Evolutionary conservation across 1,139 yeast species (phyloP), one percentile per base, ranked within the genome.

Genomic region (Blastobotrys apis): DNA sequence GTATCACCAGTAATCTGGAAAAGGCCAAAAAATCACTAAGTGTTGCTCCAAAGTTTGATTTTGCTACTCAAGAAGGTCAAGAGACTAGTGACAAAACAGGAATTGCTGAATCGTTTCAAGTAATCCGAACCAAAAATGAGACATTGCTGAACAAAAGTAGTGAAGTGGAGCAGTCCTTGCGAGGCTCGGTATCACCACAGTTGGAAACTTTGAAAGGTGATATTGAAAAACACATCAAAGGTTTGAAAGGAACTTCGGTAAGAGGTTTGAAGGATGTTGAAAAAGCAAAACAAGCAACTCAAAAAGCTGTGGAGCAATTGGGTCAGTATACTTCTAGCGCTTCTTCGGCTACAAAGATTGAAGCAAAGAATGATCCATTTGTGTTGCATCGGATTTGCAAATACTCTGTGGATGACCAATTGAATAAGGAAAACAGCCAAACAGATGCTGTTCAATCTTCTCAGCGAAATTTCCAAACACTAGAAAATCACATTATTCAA

Each of bases 361-460:
- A 73, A 26, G 64, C 69, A 44, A 59, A 62, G 44, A 57, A 58
- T 38, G 80, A 75, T 52, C 80, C 80, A 4, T 75, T 67, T 50
- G 58, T 72, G 26, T 54, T 67, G 41, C 67, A 70, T 49, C 68
- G 77, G 44, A 41, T 53, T 13, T 60, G 69, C 4, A 50, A 65
- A 25, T 54, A 59, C 39, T 59, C 67, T 26, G 67, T 74, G 3
- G 67, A 65, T 12, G 64, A 58, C 38, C 79, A 74, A 57, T 54
- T 74, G 32, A 53, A 56, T 37, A 67, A 65, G 50, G 80, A 75
- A 59, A 73, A 74, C 54, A 54, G 57, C 23, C 71, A 70, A 45
- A 57, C 69, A 34, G 76, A 72, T 45, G 66, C 72, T 41, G 59
- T 73, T 34, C 59, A 68, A 37, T 59, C 66, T 41, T 59, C 65